These are phyloP conservation scores for Boletus rubescentipes DNA, from an alignment of 768 basidiomycete species.

Conservation along the genomic window DNA sequence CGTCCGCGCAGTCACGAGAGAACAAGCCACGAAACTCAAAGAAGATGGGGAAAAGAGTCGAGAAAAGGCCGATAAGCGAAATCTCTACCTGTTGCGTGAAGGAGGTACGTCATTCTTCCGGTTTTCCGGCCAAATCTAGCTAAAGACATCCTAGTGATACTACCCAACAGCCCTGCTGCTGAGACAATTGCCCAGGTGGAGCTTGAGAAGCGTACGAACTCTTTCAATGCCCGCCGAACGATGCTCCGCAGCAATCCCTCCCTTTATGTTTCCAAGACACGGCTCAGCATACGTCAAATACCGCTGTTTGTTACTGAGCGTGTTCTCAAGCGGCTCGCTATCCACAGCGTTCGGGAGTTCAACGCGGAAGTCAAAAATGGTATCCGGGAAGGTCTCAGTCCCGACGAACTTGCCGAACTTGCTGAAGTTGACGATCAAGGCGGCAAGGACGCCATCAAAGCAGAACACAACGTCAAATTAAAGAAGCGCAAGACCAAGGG, in stretches of 20 bases:
- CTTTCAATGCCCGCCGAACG: slow-evolving; percentile 81
- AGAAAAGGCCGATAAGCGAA: slow-evolving; percentile 91
- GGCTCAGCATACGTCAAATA: slow-evolving; percentile 90
- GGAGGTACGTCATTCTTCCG: slow-evolving; percentile 58
- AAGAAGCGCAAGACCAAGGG: slow-evolving; percentile 23
- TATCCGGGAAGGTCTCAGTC: slow-evolving; percentile 54
- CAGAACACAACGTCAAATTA: slow-evolving; percentile 20
- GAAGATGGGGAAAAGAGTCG: slow-evolving; percentile 83
- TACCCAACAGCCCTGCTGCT: slow-evolving; percentile 84
- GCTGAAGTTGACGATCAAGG: slow-evolving; percentile 28
- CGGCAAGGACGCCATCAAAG: slow-evolving; percentile 29
- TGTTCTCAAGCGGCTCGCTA: slow-evolving; percentile 82
- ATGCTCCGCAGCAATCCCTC: slow-evolving; percentile 91
- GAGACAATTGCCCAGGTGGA: slow-evolving; percentile 68
- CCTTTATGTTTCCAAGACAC: slow-evolving; percentile 90
- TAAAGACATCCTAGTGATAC: slow-evolving; percentile 61
- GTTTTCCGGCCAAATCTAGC: not conserved
- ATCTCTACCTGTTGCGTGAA: slow-evolving; percentile 93
- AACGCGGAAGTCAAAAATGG: slow-evolving; percentile 72
- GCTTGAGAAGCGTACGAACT: slow-evolving; percentile 78
- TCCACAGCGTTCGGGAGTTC: slow-evolving; percentile 78
- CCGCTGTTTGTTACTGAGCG: slow-evolving; percentile 90
- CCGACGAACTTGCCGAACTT: slow-evolving; percentile 67
- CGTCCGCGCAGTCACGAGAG: slow-evolving; percentile 84
- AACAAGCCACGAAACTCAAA: slow-evolving; percentile 83